Evolutionary conservation across 108 stramenopile species (phyloP), one percentile per base, ranked within the genome.

Genomic region (Epithemia pelagica): DNA sequence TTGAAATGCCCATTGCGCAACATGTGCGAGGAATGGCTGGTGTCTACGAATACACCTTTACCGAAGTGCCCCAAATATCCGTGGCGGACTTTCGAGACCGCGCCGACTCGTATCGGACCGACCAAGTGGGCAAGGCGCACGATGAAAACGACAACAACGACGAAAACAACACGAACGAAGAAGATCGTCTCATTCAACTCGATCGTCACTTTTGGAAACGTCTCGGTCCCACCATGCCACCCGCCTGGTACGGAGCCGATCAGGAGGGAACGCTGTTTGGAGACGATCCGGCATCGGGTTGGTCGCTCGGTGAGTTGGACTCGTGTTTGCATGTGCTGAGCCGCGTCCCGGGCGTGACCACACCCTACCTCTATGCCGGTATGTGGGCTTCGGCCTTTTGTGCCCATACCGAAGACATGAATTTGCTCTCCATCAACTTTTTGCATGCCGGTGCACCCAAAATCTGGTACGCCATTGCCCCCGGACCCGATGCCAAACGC

Each of bases 321-420:
- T 77, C 73, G 23, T 81, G 75, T 46, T 33, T 81, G 22, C 76
- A 81, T 33, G 33, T 81, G 32, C 64, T 81, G 63, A 20, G n/a
- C 10, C 72, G 79, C 28, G 73, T 95, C 10, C 93, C 93, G 20
- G 93, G 93, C 15, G 93, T 95, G 18, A 95, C 93, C 0, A 84
- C 81, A 27, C 88, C 93, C 1, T 95, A 95, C 64, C 73, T 95
- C 28, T 95, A 95, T 57, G 86, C 87, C 67, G 93, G 93, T 26
- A 90, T 90, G 89, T 95, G 93, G 93, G 93, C 79, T 2, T 84
- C 84, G 65, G 82, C 82, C 18, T 95, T 95, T 66, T 87, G 87
- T 54, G 93, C 89, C 21, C 99, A 99, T 65, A 97, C 92, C 2
- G 99, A 99, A 77, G 99, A 99, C 74, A 93, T 97, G 88, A 97